phyloP scores from a whole-genome alignment of 1,284 basidiomycete genomes.

The Tilletia indica region DNA sequence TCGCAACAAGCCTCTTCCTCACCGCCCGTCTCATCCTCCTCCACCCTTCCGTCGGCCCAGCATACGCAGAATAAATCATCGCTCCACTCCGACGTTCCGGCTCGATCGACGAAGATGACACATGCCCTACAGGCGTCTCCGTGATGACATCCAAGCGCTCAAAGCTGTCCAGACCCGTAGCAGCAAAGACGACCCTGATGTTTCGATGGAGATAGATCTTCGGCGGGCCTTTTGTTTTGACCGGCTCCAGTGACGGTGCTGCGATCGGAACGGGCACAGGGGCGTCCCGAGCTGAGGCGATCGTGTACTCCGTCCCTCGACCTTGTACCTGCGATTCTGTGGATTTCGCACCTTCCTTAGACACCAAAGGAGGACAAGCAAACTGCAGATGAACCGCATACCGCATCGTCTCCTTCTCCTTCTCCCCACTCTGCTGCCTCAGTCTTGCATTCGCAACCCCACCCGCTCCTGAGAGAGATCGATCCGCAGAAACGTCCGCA shows the following conservation, averaged over 20 bases:
- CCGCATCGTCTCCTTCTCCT: conserved; percentile 34
- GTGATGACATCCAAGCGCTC: conserved; percentile 35
- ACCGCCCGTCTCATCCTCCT: conserved; percentile 22
- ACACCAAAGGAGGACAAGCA: background rate
- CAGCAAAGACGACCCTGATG: conserved; percentile 45
- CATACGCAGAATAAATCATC: conserved; percentile 33
- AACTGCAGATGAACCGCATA: conserved; percentile 51
- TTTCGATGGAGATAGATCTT: conserved; percentile 43
- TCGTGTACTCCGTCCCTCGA: background rate
- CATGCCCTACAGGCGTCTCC: conserved; percentile 35
- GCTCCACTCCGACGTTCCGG: conserved; percentile 7
- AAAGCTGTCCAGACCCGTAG: conserved; percentile 36
- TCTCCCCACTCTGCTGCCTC: background rate
- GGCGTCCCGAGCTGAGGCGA: conserved; percentile 16
- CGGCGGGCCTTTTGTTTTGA: conserved; percentile 17
- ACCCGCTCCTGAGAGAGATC: too few relatives aligned
- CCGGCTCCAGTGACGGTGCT: background rate
- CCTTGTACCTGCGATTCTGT: background rate
- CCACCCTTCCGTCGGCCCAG: conserved; percentile 44
- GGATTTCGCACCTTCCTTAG: background rate
- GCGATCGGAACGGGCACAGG: background rate
- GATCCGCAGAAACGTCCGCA: background rate
- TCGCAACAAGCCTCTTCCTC: conserved; percentile 14
- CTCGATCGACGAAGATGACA: background rate
- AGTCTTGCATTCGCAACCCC: background rate